Evolutionary conservation across 169 alveolate species (phyloP).

Genomic region (Cryptosporidium sp.): DNA sequence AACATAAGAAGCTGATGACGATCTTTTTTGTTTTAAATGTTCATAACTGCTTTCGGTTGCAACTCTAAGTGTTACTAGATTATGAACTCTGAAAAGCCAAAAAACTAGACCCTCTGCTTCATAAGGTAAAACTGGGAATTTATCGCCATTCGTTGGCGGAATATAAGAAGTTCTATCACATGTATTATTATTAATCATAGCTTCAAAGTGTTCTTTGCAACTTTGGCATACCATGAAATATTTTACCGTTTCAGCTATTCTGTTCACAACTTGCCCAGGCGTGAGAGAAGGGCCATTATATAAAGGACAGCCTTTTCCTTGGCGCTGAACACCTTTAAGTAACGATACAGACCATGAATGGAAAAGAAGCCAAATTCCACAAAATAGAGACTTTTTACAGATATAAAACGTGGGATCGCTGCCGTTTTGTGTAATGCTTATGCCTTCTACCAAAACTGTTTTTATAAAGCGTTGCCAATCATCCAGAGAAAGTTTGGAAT

Average conservation of each 20-base stretch:
- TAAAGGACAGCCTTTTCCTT: conserved; percentile 31
- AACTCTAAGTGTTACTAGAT: conserved; percentile 47
- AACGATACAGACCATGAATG: conserved; percentile 56
- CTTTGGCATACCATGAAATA: conserved; percentile 60
- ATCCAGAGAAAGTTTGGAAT: conserved; percentile 25
- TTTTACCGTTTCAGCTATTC: conserved; percentile 53
- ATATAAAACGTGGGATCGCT: conserved; percentile 24
- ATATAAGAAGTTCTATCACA: conserved; percentile 61
- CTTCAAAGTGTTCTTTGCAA: conserved; percentile 59
- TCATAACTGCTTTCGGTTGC: conserved; percentile 64
- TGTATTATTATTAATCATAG: conserved; percentile 47
- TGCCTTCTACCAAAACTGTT: conserved; percentile 25
- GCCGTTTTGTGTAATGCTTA: neutral
- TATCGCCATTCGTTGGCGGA: conserved; percentile 31
- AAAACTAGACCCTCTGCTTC: conserved; percentile 70
- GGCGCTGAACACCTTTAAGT: conserved; percentile 50
- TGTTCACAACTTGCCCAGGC: conserved; percentile 40
- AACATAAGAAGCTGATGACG: conserved; percentile 35
- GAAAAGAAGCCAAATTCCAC: conserved; percentile 73
- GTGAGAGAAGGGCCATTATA: conserved; percentile 66
- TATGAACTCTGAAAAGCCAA: conserved; percentile 62
- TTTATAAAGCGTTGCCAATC: conserved; percentile 51
- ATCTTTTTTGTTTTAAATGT: conserved; percentile 28
- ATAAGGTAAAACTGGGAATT: conserved; percentile 27
- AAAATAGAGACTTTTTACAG: conserved; percentile 52